Evolutionary conservation across 2,329 filamentous ascomycete species (phyloP).

Genomic region (Oidium heveae): DNA sequence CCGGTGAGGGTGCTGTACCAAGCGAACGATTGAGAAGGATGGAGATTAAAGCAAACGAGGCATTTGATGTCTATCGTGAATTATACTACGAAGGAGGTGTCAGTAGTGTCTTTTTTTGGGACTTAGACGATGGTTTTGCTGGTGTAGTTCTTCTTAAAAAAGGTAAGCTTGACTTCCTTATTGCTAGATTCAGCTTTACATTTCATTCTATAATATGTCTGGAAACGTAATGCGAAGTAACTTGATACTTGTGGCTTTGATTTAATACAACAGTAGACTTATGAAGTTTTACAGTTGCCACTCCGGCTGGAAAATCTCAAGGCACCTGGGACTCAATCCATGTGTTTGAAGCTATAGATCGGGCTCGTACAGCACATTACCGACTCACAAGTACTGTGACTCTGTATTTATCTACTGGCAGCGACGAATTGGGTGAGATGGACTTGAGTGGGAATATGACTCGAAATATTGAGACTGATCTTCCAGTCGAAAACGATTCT

Average conservation of each 20-base stretch:
- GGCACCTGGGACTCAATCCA: constrained; percentile 97
- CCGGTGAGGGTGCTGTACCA: constrained; percentile 60
- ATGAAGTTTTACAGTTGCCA: constrained; percentile 26
- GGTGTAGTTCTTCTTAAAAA: constrained; percentile 94
- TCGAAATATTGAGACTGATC: constrained; percentile 76
- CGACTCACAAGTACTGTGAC: constrained; percentile 96
- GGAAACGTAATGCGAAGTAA: neutral
- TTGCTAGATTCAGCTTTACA: neutral
- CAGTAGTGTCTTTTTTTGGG: constrained; percentile 94
- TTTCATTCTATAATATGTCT: neutral
- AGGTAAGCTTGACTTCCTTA: constrained; percentile 24
- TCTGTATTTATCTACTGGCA: constrained; percentile 51
- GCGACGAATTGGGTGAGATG: constrained; percentile 50
- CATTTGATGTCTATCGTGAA: constrained; percentile 89
- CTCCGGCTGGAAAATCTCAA: constrained; percentile 36
- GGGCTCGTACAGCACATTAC: constrained; percentile 79
- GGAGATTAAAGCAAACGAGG: constrained; percentile 83
- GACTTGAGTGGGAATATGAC: constrained; percentile 97
- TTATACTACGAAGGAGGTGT: constrained; percentile 94
- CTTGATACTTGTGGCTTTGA: too few species aligned
- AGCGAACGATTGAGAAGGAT: constrained; percentile 80
- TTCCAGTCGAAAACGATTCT: constrained; percentile 70
- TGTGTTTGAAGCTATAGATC: constrained; percentile 89
- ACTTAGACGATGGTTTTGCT: constrained; percentile 90
- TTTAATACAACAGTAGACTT: too few species aligned